phyloP scores from a whole-genome alignment of 148 eudicot species.

The Polygonum maritimum region DNA sequence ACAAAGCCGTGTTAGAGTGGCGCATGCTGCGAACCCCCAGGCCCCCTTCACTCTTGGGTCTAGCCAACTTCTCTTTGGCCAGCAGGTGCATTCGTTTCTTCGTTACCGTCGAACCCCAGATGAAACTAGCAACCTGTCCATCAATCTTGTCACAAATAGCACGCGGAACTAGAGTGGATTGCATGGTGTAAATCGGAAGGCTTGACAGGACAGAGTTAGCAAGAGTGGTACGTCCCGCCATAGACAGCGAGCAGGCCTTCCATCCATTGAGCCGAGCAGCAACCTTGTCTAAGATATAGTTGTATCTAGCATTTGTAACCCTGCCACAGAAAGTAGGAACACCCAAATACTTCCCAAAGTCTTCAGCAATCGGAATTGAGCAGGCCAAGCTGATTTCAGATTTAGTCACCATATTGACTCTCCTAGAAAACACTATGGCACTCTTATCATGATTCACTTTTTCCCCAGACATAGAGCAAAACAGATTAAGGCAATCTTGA shows the following conservation, averaged over 20 bases:
- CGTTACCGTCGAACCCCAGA: too few relatives aligned
- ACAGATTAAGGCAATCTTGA: neutral
- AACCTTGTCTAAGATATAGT: neutral
- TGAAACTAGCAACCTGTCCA: too few relatives aligned
- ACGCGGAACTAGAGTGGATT: neutral
- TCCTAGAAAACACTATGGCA: neutral
- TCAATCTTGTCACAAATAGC: too few relatives aligned
- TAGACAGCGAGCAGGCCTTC: neutral
- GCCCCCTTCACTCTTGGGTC: too few relatives aligned
- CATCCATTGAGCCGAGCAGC: neutral
- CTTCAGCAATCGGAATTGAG: neutral
- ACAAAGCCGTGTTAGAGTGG: too few relatives aligned
- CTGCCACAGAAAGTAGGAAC: neutral
- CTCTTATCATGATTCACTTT: neutral
- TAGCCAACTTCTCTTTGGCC: too few relatives aligned
- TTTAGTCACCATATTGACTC: neutral
- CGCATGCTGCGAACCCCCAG: too few relatives aligned
- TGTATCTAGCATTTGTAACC: neutral
- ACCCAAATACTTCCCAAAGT: neutral
- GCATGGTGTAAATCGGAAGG: neutral
- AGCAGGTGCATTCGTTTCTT: too few relatives aligned
- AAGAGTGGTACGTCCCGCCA: neutral
- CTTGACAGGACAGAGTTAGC: neutral
- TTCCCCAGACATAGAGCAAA: neutral
- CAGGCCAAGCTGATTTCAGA: neutral